Evolutionary conservation across 139 green algal genomes (phyloP).

Genomic region (Desmodesmus armatus): DNA sequence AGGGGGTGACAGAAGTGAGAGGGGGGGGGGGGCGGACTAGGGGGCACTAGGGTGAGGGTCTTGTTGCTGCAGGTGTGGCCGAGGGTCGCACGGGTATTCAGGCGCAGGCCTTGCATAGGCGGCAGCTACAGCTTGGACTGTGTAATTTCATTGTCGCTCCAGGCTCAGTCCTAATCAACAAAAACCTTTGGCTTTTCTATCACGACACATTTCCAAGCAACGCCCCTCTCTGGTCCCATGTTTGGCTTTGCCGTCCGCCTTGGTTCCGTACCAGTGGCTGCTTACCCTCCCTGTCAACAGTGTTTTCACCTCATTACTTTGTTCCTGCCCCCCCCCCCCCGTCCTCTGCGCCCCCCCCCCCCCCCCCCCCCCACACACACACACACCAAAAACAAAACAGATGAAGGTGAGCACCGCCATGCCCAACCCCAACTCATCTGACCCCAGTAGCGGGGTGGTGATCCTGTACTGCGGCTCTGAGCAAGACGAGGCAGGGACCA

Average conservation of each 20-base stretch:
- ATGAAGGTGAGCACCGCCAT: neutral
- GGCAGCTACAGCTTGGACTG: neutral
- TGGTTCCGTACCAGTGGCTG: neutral
- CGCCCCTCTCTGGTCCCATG: neutral
- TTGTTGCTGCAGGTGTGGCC: neutral
- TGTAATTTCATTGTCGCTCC: neutral
- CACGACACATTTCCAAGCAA: too few relatives aligned
- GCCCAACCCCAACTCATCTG: neutral
- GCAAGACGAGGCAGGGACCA: neutral
- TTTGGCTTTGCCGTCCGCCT: neutral
- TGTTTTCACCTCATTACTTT: neutral
- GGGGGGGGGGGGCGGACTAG: too few relatives aligned
- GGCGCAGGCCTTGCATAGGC: neutral
- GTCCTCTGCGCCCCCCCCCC: neutral
- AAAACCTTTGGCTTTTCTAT: too few relatives aligned
- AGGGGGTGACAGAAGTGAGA: neutral
- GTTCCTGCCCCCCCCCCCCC: neutral
- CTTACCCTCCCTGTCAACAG: neutral
- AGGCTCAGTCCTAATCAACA: too few relatives aligned
- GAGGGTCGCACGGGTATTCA: neutral
- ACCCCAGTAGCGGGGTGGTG: neutral
- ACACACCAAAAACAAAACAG: neutral
- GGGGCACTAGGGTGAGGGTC: neutral
- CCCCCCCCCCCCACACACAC: too few relatives aligned
- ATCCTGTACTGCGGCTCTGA: neutral